These are phyloP conservation scores for Ustilago esculenta DNA, from an alignment of 1,284 basidiomycete species.

Conservation along the genomic window DNA sequence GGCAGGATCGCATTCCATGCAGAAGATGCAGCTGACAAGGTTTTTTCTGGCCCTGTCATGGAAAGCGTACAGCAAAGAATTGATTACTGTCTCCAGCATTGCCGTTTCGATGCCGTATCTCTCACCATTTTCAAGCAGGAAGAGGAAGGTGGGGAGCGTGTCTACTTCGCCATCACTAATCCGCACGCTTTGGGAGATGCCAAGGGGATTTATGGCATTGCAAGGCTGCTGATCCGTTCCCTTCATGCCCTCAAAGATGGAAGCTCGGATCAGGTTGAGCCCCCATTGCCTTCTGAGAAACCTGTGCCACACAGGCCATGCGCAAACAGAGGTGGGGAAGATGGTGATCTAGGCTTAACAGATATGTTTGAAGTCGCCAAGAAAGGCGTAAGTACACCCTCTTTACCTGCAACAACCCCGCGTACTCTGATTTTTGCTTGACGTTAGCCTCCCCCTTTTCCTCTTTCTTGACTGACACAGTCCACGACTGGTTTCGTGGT, in stretches of 20 bases:
- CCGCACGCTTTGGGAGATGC: conserved; percentile 7
- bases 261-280: too few relatives aligned
- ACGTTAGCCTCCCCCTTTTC: too few relatives aligned
- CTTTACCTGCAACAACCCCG: too few relatives aligned
- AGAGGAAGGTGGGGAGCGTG: background rate
- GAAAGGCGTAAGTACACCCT: conserved; percentile 4
- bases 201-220: background rate
- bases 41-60: background rate
- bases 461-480: background rate
- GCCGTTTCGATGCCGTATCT: background rate
- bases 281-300: too few relatives aligned
- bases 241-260: too few relatives aligned
- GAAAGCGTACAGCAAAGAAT: background rate
- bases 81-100: conserved; percentile 1
- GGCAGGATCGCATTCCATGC: too few relatives aligned
- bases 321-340: too few relatives aligned
- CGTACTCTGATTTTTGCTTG: too few relatives aligned
- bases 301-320: too few relatives aligned
- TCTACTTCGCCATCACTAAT: conserved; percentile 1
- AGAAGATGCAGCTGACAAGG: background rate
- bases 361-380: conserved; percentile 4
- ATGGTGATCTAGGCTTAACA: background rate
- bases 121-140: background rate
- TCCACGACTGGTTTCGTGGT: conserved; percentile 1
- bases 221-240: background rate